A percentile compares a stretch with the other conserved stretches of the same genome.
phyloP scores from a whole-genome alignment of 169 alveolate genomes.

The Amoebophrya sp. region DNA sequence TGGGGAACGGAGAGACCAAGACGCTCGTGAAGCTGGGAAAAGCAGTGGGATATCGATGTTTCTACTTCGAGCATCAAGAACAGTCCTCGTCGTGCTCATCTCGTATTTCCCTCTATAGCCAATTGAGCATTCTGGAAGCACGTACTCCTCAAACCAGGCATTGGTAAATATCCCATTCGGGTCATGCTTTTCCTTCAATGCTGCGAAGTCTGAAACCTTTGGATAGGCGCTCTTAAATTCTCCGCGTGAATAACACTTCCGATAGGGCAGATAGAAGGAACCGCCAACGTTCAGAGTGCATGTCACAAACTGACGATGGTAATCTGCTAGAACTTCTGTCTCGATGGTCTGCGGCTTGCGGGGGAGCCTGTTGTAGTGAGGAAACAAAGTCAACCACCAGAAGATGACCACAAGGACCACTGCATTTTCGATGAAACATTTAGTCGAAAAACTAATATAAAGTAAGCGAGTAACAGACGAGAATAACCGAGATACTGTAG shows the following conservation, averaged over 20 bases:
- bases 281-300: not conserved
- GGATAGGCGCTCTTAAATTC: not conserved
- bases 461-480: no score
- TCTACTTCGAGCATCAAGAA: not conserved
- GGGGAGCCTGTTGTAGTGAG: not conserved
- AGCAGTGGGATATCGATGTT: not conserved
- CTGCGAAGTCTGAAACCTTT: not conserved
- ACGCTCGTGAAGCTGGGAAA: not conserved
- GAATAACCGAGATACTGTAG: no score
- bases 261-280: not conserved
- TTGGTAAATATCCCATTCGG: slow-evolving; percentile 33
- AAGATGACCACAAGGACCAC: not conserved
- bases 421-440: not conserved
- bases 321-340: not conserved
- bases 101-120: not conserved
- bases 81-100: not conserved
- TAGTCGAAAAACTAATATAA: not conserved
- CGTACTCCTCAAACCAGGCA: slow-evolving; percentile 42
- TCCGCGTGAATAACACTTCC: not conserved
- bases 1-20: not conserved
- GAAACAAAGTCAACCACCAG: not conserved
- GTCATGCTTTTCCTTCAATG: slow-evolving; percentile 30
- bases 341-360: not conserved
- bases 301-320: not conserved
- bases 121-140: not conserved